Base-by-base conservation (phyloP, 2,329 filamentous ascomycete genomes). In the Delphinella strobiligena region DNA sequence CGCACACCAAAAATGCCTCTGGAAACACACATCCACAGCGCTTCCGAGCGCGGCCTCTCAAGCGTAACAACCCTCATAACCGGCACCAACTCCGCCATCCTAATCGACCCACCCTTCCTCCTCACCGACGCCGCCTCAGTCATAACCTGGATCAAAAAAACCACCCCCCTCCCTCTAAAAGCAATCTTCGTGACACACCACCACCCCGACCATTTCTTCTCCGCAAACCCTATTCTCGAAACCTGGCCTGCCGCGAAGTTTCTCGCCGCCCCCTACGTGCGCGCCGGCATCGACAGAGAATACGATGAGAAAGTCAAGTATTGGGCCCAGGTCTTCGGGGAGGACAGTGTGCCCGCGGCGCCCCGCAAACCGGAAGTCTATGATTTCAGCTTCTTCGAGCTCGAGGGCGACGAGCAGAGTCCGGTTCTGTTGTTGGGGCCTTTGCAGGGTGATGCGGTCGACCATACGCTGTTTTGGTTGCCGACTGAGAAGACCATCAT, bases 141-240 rank as follows among this genome's bases (percentile, higher is more conserved):
- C 3, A 47, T 56, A 8, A n/a, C 31, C 24, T 58, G 53, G 50
- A 45, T 57, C 19, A 49, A 51, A 29, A 24, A 44, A 4, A 58
- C 41, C 4, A 53, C 49, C 3, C 19, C 36, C 4, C 35, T 48
- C 3, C 49, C 53, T 1, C 37, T 59, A 5, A 50, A 49, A 33
- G 56, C 53, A 4, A 45, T 60, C 27, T 60, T 59, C 39, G 47
- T 56, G 15, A 59, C 56, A 5, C 55, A 59, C 42, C 57, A 60
- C 37, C 56, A 58, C 38, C 54, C 55, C 4, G 55, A 59, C 42
- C 54, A 60, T 45, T 59, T 54, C 32, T 40, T 40, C 15, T 34
- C 31, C 10, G 37, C 37, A 17, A 55, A 58, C 29, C 49, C 52
- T 1, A 54, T 58, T 36, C 50, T 59, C 2, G 53, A 53, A 9